These are phyloP conservation scores for Helichrysum umbraculigerum DNA, from an alignment of 129 eudicot species.

Conservation along the genomic window DNA sequence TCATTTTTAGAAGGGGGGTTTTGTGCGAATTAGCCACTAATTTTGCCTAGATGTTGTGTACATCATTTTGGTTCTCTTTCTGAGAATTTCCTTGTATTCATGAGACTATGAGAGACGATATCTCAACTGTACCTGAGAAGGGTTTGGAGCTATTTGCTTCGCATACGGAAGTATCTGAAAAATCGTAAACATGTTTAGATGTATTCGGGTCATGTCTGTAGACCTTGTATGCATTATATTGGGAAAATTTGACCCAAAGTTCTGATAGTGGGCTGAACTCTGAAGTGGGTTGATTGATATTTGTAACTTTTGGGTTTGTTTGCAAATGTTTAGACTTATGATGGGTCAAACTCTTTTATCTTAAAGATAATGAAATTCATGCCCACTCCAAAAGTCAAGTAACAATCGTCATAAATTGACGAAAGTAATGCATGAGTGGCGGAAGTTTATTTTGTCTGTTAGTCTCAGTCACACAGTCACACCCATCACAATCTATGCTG, in stretches of 20 bases:
- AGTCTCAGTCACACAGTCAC: background rate
- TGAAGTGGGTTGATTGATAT: constrained; percentile 3
- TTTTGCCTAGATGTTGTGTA: background rate
- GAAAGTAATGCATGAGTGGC: constrained; percentile 20
- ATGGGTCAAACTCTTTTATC: too few relatives aligned
- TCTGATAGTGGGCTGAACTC: background rate
- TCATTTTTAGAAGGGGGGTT: background rate
- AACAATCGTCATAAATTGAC: constrained; percentile 10
- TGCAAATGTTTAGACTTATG: background rate
- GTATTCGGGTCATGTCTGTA: background rate
- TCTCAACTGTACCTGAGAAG: background rate
- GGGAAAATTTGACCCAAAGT: background rate
- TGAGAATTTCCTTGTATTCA: too few relatives aligned
- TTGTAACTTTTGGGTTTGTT: background rate
- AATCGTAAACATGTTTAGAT: background rate
- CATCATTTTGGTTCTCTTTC: background rate
- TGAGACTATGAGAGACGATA: too few relatives aligned
- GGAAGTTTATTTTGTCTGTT: background rate
- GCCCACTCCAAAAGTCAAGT: constrained; percentile 11
- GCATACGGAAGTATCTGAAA: background rate
- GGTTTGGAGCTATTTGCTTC: background rate
- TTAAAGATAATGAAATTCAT: too few relatives aligned
- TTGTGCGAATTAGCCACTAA: background rate
- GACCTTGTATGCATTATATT: background rate
- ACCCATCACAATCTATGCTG: background rate